Conservation (phyloP, 179 eudicot species). For the Silene vulgaris region DNA sequence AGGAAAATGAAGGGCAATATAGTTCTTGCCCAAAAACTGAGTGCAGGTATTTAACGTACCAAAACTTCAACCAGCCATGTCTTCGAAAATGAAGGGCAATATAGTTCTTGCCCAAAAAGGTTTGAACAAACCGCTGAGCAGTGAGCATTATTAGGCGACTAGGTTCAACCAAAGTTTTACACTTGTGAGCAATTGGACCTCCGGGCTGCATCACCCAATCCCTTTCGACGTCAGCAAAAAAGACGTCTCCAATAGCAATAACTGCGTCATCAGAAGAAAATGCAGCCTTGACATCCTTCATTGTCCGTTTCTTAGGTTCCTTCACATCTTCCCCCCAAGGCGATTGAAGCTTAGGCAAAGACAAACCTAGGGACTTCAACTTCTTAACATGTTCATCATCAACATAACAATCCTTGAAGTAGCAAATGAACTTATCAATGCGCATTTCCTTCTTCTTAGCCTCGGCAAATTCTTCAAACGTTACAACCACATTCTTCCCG, state of each 20-base stretch:
- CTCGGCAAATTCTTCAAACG: constrained; percentile 74
- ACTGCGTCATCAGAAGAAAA: constrained; percentile 74
- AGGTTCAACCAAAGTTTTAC: constrained; percentile 85
- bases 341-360: constrained; percentile 65
- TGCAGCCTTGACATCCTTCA: constrained; percentile 55
- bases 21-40: too few species aligned
- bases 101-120: constrained; percentile 79
- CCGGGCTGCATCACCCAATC: constrained; percentile 97
- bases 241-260: constrained; percentile 92
- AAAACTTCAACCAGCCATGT: constrained; percentile 92
- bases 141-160: constrained; percentile 79
- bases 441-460: constrained; percentile 57
- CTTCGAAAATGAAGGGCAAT: constrained; percentile 91
- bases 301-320: constrained; percentile 59
- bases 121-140: constrained; percentile 92
- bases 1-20: too few species aligned
- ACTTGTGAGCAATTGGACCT: constrained; percentile 91
- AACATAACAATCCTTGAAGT: constrained; percentile 70
- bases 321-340: constrained; percentile 87
- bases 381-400: constrained; percentile 84
- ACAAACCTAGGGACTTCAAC: constrained; percentile 69
- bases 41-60: constrained; percentile 45
- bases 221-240: constrained; percentile 77
- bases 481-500: constrained; percentile 73
- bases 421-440: constrained; percentile 77